Conservation (phyloP, 2,329 filamentous ascomycete genomes). For the Trichophyton schoenleinii region DNA sequence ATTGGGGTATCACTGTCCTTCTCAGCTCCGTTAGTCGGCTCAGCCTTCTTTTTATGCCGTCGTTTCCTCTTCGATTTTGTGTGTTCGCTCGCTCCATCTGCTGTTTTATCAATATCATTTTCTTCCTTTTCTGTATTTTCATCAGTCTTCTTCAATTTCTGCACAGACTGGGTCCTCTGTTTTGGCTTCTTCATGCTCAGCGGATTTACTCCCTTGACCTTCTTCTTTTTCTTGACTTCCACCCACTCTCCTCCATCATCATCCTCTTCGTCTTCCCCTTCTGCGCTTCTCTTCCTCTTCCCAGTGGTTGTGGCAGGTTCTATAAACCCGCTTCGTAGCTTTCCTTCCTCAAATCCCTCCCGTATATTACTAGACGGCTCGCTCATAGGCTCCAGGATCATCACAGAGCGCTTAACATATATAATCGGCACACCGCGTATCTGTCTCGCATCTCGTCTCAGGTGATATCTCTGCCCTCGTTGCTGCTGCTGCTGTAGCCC, state of each 20-base stretch:
- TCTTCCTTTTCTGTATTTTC: constrained; percentile 13
- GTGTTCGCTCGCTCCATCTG: not conserved
- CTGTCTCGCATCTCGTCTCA: constrained; percentile 29
- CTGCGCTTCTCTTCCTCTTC: constrained; percentile 24
- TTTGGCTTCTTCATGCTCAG: constrained; percentile 38
- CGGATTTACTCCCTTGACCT: constrained; percentile 36
- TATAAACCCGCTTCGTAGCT: constrained; percentile 34
- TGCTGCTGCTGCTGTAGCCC: constrained; percentile 9
- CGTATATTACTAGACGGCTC: constrained; percentile 30
- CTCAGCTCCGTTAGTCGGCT: not conserved
- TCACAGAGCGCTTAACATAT: constrained; percentile 40
- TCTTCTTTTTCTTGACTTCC: constrained; percentile 27
- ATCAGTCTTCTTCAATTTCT: constrained; percentile 7
- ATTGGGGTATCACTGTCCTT: constrained; percentile 3
- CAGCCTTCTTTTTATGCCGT: constrained; percentile 13
- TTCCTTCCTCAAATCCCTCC: constrained; percentile 34
- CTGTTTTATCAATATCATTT: not conserved
- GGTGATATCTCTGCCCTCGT: constrained; percentile 22
- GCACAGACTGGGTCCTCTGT: constrained; percentile 19
- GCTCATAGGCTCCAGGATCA: constrained; percentile 39
- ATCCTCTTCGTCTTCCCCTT: constrained; percentile 14
- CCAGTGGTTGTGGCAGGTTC: constrained; percentile 17
- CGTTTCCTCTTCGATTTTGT: constrained; percentile 15
- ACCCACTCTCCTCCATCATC: constrained; percentile 11
- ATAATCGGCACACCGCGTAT: constrained; percentile 39